Conservation (phyloP, 495 filamentous ascomycete species). For the Tetracladium setigerum region DNA sequence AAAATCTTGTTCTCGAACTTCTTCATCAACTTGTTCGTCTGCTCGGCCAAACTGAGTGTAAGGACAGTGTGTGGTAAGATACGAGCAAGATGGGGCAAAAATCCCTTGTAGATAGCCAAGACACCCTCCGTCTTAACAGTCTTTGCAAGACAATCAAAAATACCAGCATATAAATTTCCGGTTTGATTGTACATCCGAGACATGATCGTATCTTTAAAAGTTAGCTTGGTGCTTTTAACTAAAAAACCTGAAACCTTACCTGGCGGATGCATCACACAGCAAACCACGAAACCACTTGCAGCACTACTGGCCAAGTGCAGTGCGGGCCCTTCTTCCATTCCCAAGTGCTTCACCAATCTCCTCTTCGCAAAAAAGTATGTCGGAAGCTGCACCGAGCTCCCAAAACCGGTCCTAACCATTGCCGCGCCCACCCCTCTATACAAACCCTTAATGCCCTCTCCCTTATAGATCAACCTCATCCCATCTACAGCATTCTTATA, state of each 20-base stretch:
- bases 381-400: constrained; percentile 88
- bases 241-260: constrained; percentile 40
- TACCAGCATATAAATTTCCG: constrained; percentile 87
- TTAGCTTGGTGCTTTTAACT: background rate
- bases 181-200: constrained; percentile 98
- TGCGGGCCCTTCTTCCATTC: constrained; percentile 84
- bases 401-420: constrained; percentile 96
- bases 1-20: constrained; percentile 64
- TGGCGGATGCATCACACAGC: constrained; percentile 96
- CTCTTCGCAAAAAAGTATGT: constrained; percentile 99
- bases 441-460: constrained; percentile 72
- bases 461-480: constrained; percentile 63
- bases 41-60: constrained; percentile 88
- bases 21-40: constrained; percentile 87
- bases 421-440: constrained; percentile 88
- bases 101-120: constrained; percentile 96
- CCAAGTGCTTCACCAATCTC: constrained; percentile 67
- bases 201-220: constrained; percentile 83
- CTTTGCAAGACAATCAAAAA: constrained; percentile 86
- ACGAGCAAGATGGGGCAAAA: constrained; percentile 86
- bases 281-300: constrained; percentile 91
- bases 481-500: constrained; percentile 86
- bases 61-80: constrained; percentile 93
- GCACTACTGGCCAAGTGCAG: constrained; percentile 85
- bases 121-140: constrained; percentile 88